Conservation (phyloP, 768 basidiomycete genomes). For the Lactarius sp. region DNA sequence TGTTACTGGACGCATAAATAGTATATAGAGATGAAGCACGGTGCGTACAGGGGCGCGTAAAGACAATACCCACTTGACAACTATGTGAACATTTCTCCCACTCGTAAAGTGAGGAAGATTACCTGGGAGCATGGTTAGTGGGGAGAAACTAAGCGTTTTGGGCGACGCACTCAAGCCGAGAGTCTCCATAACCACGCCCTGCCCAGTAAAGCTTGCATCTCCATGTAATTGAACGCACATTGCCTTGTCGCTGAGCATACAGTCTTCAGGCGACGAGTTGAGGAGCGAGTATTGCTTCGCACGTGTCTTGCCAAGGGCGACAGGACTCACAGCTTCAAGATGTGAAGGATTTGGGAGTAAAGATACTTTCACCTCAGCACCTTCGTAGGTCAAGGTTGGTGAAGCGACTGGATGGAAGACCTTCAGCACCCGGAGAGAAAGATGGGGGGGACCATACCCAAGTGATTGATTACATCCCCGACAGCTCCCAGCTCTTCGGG, state of each 20-base stretch:
- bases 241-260: conserved; percentile 56
- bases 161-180: conserved; percentile 66
- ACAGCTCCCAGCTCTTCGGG: conserved; percentile 61
- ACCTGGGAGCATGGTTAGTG: conserved; percentile 38
- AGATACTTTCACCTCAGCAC: conserved; percentile 60
- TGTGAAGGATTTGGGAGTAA: conserved; percentile 80
- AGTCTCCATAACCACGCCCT: conserved; percentile 86
- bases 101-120: conserved; percentile 89
- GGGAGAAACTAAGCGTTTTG: background rate
- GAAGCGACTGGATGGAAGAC: conserved; percentile 47
- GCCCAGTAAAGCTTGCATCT: conserved; percentile 87
- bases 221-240: conserved; percentile 91
- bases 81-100: conserved; percentile 85
- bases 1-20: conserved; percentile 29
- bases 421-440: background rate
- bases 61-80: conserved; percentile 67
- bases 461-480: conserved; percentile 87
- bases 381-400: conserved; percentile 54
- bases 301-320: conserved; percentile 84
- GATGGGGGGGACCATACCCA: conserved; percentile 42
- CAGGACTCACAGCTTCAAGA: conserved; percentile 82
- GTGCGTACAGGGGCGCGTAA: background rate
- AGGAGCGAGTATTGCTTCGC: conserved; percentile 85
- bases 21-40: conserved; percentile 6
- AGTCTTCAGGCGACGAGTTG: conserved; percentile 47